Base-by-base conservation (phyloP, 1,139 yeast genomes). In the Scheffersomyces titani region DNA sequence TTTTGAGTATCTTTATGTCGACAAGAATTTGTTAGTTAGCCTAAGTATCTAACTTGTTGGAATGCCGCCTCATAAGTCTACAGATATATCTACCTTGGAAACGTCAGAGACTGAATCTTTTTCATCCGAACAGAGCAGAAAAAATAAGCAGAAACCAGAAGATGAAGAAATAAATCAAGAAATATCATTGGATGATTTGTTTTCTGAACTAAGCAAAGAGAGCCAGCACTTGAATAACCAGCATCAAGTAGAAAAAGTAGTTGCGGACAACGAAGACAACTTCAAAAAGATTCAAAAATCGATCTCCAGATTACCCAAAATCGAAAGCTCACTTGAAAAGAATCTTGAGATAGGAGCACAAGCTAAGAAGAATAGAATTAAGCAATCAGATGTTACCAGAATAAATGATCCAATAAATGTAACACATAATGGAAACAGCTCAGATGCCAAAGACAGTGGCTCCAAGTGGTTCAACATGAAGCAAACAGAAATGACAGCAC, bases 401-500 rank as follows among this genome's bases (percentile, higher is more conserved):
- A 75, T 86, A 11, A 76, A 81, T 56, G 90, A 87, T 63, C 88
- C 89, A 3, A 81, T 86, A 51, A 60, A 63, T 19, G 60, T 65
- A 11, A 56, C 61, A 36, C 65, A 63, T 46, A 63, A 61, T 30
- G 52, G 58, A 18, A 63, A 61, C 30, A 59, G 61, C 22, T 30
- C 16, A 11, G 63, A 22, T 21, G 57, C 56, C 5, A 63, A 65
- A 19, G 78, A 76, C 51, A 67, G 90, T 3, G 89, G 88, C 1
- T 72, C 76, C 46, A 78, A 87, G 60, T 94, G 98, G 98, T 94
- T 92, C 70, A 81, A 87, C 59, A 82, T 94, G 84, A 90, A 91
- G 51, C 88, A 86, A 61, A 88, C 90, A 1, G 97, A 91, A 64
- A 73, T 92, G 62, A 90, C 97, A 0, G 85, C 89, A 1, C 83